Evolutionary conservation across 2,329 filamentous ascomycete genomes (phyloP), one percentile per base, ranked within the genome.

Genomic region (Fusarium transvaalense): DNA sequence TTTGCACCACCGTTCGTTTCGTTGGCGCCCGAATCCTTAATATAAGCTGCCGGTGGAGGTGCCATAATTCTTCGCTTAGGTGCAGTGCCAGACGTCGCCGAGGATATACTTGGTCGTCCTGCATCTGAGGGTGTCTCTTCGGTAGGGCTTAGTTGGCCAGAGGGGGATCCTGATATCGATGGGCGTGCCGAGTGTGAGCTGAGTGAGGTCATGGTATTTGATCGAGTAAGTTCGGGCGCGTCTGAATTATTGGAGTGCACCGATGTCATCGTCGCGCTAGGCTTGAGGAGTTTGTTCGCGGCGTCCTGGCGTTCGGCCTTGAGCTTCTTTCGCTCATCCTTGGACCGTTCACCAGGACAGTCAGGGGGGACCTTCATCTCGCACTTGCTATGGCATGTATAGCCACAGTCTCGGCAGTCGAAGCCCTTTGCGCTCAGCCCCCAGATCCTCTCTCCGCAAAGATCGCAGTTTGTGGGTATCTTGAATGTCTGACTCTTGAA

Each of bases 401-500:
- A 99, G 34, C 97, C 96, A 76, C 96, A 99, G 78, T 98, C 95
- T 72, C 92, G 89, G 76, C 96, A 99, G 77, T 97, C 94, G 76
- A 97, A 97, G 0, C 96, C 96, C 81, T 99, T 99, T 37, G 96
- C 95, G 31, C 93, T 97, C 39, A 99, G 80, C 1, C 96, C 96
- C 96, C 96, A 99, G 77, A 99, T 97, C 29, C 96, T 89, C 77
- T 99, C 96, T 19, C 94, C 94, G 74, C 96, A 99, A 14, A 97
- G 86, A 78, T 99, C 96, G 81, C 96, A 99, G 78, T 98, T 98
- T 6, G 96, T 99, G 0, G 97, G 97, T 64, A 99, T 97, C 79
- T 98, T 98, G 85, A 98, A 99, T 0, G 96, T 98, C 76, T 98
- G 94, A n/a, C 93, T 90, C 80, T 97, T 97, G 86, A 99, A 99